Conservation (phyloP, 768 basidiomycete species). For the Tephrocybe sp. region DNA sequence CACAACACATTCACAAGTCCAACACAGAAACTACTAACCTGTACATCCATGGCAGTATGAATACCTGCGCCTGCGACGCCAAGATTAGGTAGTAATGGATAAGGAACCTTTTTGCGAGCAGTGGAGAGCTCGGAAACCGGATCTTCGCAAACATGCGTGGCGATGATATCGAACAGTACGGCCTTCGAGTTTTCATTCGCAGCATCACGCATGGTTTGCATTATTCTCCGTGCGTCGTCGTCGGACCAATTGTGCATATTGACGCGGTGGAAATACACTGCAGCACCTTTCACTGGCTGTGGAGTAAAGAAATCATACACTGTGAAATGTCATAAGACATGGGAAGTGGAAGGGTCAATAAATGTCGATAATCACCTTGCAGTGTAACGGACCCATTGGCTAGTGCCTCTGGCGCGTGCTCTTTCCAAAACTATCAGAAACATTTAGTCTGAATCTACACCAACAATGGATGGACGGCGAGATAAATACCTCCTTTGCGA, state of each 20-base stretch:
- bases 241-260: constrained; percentile 11
- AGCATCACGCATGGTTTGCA: constrained; percentile 4
- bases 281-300: constrained; percentile 9
- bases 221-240: neutral
- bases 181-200: constrained; percentile 4
- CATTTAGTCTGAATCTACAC: no score
- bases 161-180: constrained; percentile 4
- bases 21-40: neutral
- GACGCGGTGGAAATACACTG: constrained; percentile 8
- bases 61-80: neutral
- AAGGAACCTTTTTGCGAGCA: neutral
- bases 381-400: neutral
- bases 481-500: neutral
- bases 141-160: constrained; percentile 1
- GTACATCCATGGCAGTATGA: neutral
- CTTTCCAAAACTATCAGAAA: constrained; percentile 12
- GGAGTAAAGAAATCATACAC: constrained; percentile 9
- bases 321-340: neutral
- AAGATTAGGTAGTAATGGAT: neutral
- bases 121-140: neutral
- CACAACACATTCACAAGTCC: no score
- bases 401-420: constrained; percentile 1
- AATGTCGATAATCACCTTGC: neutral
- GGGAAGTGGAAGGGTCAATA: neutral
- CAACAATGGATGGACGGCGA: no score